Evolutionary conservation across 2,329 filamentous ascomycete genomes (phyloP).

Genomic region (Orbilia brochopaga): DNA sequence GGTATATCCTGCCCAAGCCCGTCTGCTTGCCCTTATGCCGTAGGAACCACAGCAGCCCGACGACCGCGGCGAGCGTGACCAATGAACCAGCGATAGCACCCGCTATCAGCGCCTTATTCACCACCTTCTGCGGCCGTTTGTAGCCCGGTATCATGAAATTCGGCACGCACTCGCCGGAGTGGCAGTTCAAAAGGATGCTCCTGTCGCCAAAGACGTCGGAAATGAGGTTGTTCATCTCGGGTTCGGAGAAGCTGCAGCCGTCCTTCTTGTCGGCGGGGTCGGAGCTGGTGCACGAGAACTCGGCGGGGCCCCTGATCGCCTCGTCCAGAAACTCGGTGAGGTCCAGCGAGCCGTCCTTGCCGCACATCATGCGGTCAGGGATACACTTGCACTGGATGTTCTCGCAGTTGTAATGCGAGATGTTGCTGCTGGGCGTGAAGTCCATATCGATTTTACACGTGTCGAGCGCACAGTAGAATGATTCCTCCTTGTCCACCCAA

Average conservation of each 20-base stretch:
- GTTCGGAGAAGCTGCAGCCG: slow-evolving; percentile 86
- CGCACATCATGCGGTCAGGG: slow-evolving; percentile 89
- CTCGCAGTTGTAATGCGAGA: slow-evolving; percentile 82
- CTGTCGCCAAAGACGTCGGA: slow-evolving; percentile 86
- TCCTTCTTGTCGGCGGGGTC: slow-evolving; percentile 64
- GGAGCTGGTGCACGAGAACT: slow-evolving; percentile 73
- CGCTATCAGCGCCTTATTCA: slow-evolving; percentile 95
- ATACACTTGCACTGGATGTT: slow-evolving; percentile 87
- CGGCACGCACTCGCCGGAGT: slow-evolving; percentile 89
- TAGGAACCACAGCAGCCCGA: slow-evolving; percentile 76
- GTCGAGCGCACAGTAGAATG: slow-evolving; percentile 91
- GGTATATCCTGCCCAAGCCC: slow-evolving; percentile 73
- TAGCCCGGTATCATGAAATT: slow-evolving; percentile 93
- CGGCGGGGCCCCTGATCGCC: slow-evolving; percentile 83
- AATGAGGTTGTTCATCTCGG: slow-evolving; percentile 89
- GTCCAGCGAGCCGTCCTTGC: slow-evolving; percentile 87
- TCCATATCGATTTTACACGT: slow-evolving; percentile 77
- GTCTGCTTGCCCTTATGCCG: slow-evolving; percentile 71
- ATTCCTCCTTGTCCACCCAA: slow-evolving; percentile 92
- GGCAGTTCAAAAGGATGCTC: slow-evolving; percentile 82
- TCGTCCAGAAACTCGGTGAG: slow-evolving; percentile 85
- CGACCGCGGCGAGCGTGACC: slow-evolving; percentile 67
- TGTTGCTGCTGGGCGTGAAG: slow-evolving; percentile 73
- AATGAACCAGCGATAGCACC: slow-evolving; percentile 85
- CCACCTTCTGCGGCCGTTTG: slow-evolving; percentile 82